Percentiles rank a stretch among this genome's conserved stretches.
phyloP scores from a whole-genome alignment of 108 stramenopile genomes.

The Conticribra guillardii region DNA sequence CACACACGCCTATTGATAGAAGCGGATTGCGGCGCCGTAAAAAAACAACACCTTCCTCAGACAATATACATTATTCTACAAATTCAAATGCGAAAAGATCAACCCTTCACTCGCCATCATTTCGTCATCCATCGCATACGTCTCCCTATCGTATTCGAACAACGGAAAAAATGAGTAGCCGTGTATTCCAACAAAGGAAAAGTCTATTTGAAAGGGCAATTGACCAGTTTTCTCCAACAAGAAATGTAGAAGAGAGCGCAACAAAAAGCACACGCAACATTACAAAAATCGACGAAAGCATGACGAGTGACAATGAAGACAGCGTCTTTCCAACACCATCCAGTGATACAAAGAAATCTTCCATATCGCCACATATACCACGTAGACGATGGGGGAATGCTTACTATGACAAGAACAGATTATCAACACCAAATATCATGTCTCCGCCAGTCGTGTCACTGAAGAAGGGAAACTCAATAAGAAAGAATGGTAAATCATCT shows the following conservation, averaged over 20 bases:
- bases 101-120: slow-evolving; percentile 6
- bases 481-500: slow-evolving; percentile 13
- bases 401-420: slow-evolving; percentile 20
- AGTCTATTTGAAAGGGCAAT: slow-evolving; percentile 53
- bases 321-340: slow-evolving; percentile 12
- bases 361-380: slow-evolving; percentile 23
- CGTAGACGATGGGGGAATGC: slow-evolving; percentile 47
- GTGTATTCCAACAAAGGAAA: slow-evolving; percentile 43
- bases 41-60: slow-evolving; percentile 20
- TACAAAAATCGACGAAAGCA: slow-evolving; percentile 3
- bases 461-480: slow-evolving; percentile 23
- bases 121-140: no score
- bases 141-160: slow-evolving; percentile 29
- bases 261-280: slow-evolving; percentile 3
- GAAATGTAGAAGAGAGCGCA: slow-evolving; percentile 16
- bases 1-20: slow-evolving; percentile 17
- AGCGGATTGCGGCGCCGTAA: slow-evolving; percentile 47
- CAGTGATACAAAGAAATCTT: slow-evolving; percentile 5
- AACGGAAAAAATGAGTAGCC: slow-evolving; percentile 13
- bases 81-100: slow-evolving; percentile 6
- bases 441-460: slow-evolving; percentile 45
- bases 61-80: background rate
- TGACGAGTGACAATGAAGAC: background rate
- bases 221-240: slow-evolving; percentile 41
- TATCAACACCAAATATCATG: slow-evolving; percentile 40